Evolutionary conservation across 2,329 filamentous ascomycete genomes (phyloP), one percentile per base, ranked within the genome.

Genomic region (Botryotinia globosa): DNA sequence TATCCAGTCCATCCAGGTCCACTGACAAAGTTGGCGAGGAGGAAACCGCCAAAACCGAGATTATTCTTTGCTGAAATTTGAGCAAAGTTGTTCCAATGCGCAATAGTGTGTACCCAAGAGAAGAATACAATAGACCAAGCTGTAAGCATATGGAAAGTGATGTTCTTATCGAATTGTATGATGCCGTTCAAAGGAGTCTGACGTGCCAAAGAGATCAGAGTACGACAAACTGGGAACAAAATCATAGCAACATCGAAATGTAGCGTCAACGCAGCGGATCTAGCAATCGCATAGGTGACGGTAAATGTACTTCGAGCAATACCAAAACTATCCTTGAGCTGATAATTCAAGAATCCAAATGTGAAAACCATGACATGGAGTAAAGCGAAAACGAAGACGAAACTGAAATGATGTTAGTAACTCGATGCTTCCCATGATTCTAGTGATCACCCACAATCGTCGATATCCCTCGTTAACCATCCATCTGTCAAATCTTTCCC

Each of bases 101-200:
- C 91, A 79, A 95, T 89, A 29, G 92, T 94, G 83, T 96, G 93
- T 1, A 95, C 88, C 91, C 92, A 94, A 20, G 92, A 93, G 82
- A 93, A 97, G 83, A 95, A 94, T 76, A 96, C 90, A 78, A 97
- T 94, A 37, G 92, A 94, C 92, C 92, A 96, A 9, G 92, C 93
- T 39, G 92, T 92, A 66, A 87, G 89, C 83, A 93, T 95, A 84
- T 96, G 93, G 83, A 96, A 95, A 62, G 92, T 93, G 81, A 94
- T 94, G 83, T 94, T 94, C 86, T 94, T 94, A 84, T 94, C 92
- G 82, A 96, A 94, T 77, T 94, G 93, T 77, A 97, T 91, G 80
- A 96, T 93, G 77, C 93, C 92, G 81, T 95, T 94, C 72, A 96
- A 85, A 12, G 93, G 92, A 10, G 93, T 96, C 80, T 93, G 91